phyloP scores from a whole-genome alignment of 1,284 basidiomycete genomes.

The Ceratobasidium sp. region DNA sequence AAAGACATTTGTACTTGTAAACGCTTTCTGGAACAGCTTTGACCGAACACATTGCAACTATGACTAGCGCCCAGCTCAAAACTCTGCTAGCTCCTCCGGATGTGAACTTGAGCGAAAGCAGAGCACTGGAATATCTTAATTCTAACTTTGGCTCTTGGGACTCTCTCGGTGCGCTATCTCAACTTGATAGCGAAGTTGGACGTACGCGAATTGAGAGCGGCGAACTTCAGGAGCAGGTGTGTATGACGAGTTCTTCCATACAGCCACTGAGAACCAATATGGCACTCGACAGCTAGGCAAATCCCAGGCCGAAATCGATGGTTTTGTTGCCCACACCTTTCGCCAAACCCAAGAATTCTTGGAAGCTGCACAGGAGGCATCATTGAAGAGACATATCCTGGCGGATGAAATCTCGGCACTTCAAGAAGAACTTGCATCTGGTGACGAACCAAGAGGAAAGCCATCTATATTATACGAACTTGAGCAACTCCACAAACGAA shows the following conservation, averaged over 20 bases:
- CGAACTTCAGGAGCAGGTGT: conserved; percentile 36
- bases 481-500: conserved; percentile 76
- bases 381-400: conserved; percentile 80
- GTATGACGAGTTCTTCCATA: neutral
- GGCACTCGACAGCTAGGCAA: conserved; percentile 35
- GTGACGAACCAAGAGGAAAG: conserved; percentile 63
- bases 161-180: conserved; percentile 30
- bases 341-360: conserved; percentile 24
- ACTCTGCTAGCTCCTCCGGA: conserved; percentile 44
- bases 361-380: conserved; percentile 74
- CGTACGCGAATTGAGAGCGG: conserved; percentile 33
- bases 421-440: conserved; percentile 74
- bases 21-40: neutral
- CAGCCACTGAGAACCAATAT: neutral
- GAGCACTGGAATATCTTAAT: conserved; percentile 41
- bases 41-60: conserved; percentile 19
- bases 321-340: conserved; percentile 30
- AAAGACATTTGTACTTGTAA: neutral
- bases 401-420: conserved; percentile 81
- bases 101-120: conserved; percentile 30
- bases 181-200: conserved; percentile 36
- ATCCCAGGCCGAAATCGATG: conserved; percentile 32
- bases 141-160: conserved; percentile 46
- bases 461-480: conserved; percentile 83
- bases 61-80: conserved; percentile 43